phyloP scores from a whole-genome alignment of 768 basidiomycete genomes.

The Termitomyces sp. region DNA sequence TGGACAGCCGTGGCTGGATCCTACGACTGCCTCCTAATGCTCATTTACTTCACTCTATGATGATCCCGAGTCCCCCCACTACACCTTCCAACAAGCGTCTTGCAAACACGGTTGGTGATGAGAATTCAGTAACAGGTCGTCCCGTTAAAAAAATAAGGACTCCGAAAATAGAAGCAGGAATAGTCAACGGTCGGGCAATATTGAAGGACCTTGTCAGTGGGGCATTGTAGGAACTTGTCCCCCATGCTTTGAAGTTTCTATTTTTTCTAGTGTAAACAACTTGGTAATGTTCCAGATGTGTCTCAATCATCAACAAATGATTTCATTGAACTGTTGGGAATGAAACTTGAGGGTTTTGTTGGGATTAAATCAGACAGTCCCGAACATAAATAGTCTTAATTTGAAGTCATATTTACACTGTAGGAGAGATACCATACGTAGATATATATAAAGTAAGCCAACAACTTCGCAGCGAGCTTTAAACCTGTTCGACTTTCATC shows the following conservation, averaged over 20 bases:
- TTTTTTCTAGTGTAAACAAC: no score
- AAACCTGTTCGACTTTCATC: neutral
- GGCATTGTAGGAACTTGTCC: neutral
- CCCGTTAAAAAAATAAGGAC: slow-evolving; percentile 31
- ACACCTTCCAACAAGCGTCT: slow-evolving; percentile 19
- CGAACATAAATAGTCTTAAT: no score
- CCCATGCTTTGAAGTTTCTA: no score
- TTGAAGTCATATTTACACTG: no score
- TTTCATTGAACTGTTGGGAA: no score
- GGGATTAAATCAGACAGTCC: no score
- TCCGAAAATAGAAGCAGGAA: slow-evolving; percentile 26
- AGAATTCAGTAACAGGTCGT: slow-evolving; percentile 7
- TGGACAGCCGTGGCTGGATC: slow-evolving; percentile 72
- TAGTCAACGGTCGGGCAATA: slow-evolving; percentile 53
- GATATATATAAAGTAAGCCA: neutral
- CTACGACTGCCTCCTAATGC: slow-evolving; percentile 50
- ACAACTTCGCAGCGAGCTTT: neutral
- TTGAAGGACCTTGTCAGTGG: slow-evolving; percentile 42
- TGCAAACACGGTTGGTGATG: slow-evolving; percentile 12
- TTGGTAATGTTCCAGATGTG: no score
- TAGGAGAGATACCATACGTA: no score
- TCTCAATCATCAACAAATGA: no score
- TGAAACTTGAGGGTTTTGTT: no score
- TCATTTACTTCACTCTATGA: slow-evolving; percentile 39
- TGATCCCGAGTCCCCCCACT: slow-evolving; percentile 7